A percentile compares a stretch with the other conserved stretches of the same genome.
These are phyloP conservation scores for Globisporangium apiculatum DNA, from an alignment of 352 stramenopile genomes.

Conservation along the genomic window DNA sequence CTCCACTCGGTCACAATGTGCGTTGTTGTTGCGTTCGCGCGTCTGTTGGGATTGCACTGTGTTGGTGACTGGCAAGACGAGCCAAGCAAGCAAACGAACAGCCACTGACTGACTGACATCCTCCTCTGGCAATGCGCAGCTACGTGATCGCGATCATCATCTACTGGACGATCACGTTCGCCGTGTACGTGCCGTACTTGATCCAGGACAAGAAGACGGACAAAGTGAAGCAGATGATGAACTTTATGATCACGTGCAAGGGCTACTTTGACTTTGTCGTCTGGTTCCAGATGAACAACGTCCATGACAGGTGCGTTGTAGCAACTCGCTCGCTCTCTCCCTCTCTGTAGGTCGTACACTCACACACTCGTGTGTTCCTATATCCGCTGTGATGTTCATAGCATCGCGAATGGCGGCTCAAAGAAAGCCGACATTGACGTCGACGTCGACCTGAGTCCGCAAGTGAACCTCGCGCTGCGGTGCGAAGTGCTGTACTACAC, in stretches of 20 bases:
- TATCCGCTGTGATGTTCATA: neutral
- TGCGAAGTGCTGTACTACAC: slow-evolving; percentile 87
- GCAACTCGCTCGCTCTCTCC: neutral
- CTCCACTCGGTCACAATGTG: slow-evolving; percentile 86
- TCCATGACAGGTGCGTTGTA: slow-evolving; percentile 33
- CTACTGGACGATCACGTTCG: slow-evolving; percentile 84
- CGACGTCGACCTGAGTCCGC: slow-evolving; percentile 77
- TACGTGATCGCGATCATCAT: slow-evolving; percentile 90
- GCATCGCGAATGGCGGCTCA: slow-evolving; percentile 9
- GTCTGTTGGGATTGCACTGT: no score
- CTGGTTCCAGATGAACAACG: slow-evolving; percentile 88
- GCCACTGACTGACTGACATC: no score
- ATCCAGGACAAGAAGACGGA: slow-evolving; percentile 40
- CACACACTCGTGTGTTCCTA: neutral
- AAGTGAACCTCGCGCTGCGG: slow-evolving; percentile 80
- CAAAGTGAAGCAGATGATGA: slow-evolving; percentile 76
- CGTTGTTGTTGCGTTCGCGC: slow-evolving; percentile 13
- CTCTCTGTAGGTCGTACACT: neutral
- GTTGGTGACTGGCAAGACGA: no score
- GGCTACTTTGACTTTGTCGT: slow-evolving; percentile 87
- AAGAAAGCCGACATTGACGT: slow-evolving; percentile 71
- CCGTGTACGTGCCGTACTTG: slow-evolving; percentile 81
- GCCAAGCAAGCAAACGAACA: no score
- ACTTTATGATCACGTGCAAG: slow-evolving; percentile 89
- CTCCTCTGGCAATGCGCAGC: slow-evolving; percentile 14